Base-by-base conservation (phyloP, 2,329 filamentous ascomycete genomes). In the Curvularia sp. region DNA sequence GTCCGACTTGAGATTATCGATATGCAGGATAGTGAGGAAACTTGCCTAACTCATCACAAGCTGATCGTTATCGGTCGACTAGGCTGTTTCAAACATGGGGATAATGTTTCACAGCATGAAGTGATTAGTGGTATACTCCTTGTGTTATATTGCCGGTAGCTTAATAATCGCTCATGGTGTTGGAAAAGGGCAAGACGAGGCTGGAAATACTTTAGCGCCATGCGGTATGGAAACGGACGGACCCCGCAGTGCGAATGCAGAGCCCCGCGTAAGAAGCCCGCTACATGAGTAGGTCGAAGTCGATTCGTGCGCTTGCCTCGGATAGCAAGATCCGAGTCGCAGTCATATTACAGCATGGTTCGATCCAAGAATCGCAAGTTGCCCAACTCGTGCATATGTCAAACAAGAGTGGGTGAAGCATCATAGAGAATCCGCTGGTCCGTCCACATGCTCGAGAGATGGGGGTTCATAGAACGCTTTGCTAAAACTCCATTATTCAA, bases 1-100 rank as follows among this genome's bases (percentile, higher is more conserved):
- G 62, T 62, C 70, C 68, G 69, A 61, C 31, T 60, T 57, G 51
- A 59, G 61, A 55, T 3, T 72, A 65, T 18, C 65, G 64, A 67
- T 60, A 61, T 61, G 46, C 56, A 26, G 31, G 18, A 13, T 55
- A 58, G 4, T 51, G n/a, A 24, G 7, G 58, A 59, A 63, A 48
- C 47, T 35, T 49, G 26, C 41, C 41, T 38, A 54, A 30, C 30
- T 18, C 43, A 15, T 54, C 30, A 1, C 13, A 15, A 9, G 5
- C 18, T 38, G 1, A 33, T 18, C 24, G 10, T 39, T 3, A 31
- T 8, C 12, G 28, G 30, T 20, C n/a, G 33, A 33, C n/a, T 15
- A 10, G 35, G 15, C 5, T 3, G 0, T 5, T 26, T 12, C n/a
- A 18, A 38, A 30, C 35, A 12, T 8, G 22, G 35, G 43, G 15